A percentile compares a stretch with the other conserved stretches of the same genome.
These are phyloP conservation scores for Populus pruinosa DNA, from an alignment of 345 rosid genomes.

Conservation along the genomic window DNA sequence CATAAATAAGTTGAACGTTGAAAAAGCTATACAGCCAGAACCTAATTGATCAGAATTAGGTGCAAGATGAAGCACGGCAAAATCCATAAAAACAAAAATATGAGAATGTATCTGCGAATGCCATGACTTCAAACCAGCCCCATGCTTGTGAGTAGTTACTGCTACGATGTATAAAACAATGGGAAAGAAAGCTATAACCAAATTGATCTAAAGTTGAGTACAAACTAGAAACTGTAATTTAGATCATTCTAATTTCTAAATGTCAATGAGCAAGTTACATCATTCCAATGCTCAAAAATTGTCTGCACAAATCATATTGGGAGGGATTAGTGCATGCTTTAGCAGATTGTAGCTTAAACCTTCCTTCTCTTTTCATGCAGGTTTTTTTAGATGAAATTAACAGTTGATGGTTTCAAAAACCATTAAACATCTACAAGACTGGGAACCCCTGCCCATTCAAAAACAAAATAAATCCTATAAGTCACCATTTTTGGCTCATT, in stretches of 20 bases:
- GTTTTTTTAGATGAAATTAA: not conserved
- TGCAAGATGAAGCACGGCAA: not conserved
- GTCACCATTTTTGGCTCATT: too few relatives aligned
- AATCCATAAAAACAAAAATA: not conserved
- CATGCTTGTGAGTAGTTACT: not conserved
- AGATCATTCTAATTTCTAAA: not conserved
- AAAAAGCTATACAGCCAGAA: not conserved
- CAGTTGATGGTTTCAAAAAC: not conserved
- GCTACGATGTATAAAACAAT: not conserved
- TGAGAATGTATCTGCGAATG: not conserved
- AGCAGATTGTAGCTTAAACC: not conserved
- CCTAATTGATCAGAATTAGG: not conserved
- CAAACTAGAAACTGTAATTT: not conserved
- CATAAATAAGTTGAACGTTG: not conserved
- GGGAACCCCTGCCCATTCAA: too few relatives aligned
- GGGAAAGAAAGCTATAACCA: not conserved
- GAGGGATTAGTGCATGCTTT: not conserved
- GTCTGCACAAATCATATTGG: not conserved
- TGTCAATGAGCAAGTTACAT: not conserved
- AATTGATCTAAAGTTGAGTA: not conserved
- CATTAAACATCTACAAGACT: not conserved
- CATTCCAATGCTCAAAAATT: not conserved
- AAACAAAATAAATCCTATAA: too few relatives aligned
- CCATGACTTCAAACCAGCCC: not conserved
- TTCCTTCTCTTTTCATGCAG: not conserved